Percentiles rank a stretch among this genome's conserved stretches.
Conservation (phyloP, 2,329 filamentous ascomycete genomes). For the Myrmaecium sp. region DNA sequence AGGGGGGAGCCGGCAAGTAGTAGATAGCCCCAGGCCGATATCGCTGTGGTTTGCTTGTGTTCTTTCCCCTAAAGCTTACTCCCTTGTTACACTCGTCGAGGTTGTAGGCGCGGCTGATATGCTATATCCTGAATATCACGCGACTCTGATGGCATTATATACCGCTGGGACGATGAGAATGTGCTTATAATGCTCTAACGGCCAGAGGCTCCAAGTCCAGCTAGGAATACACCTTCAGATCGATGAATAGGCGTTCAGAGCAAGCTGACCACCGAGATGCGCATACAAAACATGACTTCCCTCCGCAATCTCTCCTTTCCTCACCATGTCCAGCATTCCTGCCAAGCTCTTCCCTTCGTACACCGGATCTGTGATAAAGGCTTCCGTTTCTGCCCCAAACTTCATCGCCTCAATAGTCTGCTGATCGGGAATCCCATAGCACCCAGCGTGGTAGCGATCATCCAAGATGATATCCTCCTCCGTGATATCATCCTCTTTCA, state of each 20-base stretch:
- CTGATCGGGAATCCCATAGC: constrained; percentile 51
- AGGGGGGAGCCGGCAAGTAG: no score
- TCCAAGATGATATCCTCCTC: constrained; percentile 47
- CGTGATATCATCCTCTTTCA: constrained; percentile 43
- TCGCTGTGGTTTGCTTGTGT: no score
- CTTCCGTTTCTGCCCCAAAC: constrained; percentile 51
- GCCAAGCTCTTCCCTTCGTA: constrained; percentile 63
- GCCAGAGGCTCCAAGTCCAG: no score
- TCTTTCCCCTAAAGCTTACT: no score
- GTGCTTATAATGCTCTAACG: no score
- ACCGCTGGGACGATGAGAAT: no score
- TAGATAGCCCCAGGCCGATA: no score
- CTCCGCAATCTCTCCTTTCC: constrained; percentile 41
- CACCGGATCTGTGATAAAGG: constrained; percentile 58
- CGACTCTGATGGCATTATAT: no score
- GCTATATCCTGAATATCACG: no score
- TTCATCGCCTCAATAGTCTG: constrained; percentile 51
- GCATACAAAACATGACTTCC: constrained; percentile 52
- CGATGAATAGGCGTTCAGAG: constrained; percentile 57
- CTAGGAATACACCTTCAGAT: no score
- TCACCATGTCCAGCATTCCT: constrained; percentile 52
- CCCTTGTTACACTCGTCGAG: no score
- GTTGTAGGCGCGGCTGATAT: no score
- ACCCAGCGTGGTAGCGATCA: constrained; percentile 47
- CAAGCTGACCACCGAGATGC: constrained; percentile 53